Base-by-base conservation (phyloP, 2,329 filamentous ascomycete species). In the Nigrospora osmanthi region DNA sequence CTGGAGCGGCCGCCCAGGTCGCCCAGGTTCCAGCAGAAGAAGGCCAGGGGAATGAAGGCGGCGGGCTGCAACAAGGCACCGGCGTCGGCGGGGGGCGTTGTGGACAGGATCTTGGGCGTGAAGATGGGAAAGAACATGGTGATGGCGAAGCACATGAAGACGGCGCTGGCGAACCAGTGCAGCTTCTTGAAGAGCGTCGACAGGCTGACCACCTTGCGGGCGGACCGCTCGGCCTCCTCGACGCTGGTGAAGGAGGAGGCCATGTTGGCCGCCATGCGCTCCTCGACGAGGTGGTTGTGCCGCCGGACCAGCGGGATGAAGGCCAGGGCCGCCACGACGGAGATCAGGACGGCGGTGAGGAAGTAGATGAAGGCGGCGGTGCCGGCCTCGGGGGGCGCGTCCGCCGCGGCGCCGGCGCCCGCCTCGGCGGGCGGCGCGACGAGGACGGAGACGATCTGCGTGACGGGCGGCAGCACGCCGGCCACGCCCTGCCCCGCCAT, bases 91-190 rank as follows among this genome's bases (percentile, higher is more conserved):
- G 52, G 50, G 13, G 52, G 52, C 42, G 52, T 52, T 9, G 76
- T 68, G 3, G 73, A 79, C 17, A 71, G 51, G 43, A 85, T 83
- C 64, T 84, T 80, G 46, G 75, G 69, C 0, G 93, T 97, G 65
- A 94, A 94, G 49, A 97, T 87, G 1, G 93, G 93, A 70, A 90
- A 97, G 61, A 93, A 82, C 91, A 98, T 97, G 41, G 90, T 90
- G 44, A 91, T 68, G 36, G 76, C 68, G 58, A 97, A 97, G 59
- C 84, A 89, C 51, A 90, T 61, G 56, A 88, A 89, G 13, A 96
- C 80, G 9, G 87, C 80, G n/a, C 74, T 70, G 0, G 88, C 80
- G 13, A 89, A 73, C 79, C 85, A 94, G 57, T 78, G 80, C 38
- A 97, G 77, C 63, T 95, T 95, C 49, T 70, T 69, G 55, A 93